Conservation (phyloP, 257 asterid genomes). For the Solanum microdontum region DNA sequence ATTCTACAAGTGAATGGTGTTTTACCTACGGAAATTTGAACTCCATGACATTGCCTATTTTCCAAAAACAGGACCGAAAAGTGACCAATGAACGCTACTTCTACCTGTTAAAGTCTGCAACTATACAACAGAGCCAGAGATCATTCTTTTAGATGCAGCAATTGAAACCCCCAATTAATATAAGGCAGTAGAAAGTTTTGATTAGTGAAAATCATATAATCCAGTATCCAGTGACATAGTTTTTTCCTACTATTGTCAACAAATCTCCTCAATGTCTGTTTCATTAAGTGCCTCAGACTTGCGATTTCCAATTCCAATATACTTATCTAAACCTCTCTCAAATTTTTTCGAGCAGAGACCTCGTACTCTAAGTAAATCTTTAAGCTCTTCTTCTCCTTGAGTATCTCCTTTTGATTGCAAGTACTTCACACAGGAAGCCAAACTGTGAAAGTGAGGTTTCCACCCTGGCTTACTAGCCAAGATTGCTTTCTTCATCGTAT, state of each 20-base stretch:
- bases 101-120: background rate
- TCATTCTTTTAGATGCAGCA: background rate
- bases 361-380: conserved; percentile 16
- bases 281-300: background rate
- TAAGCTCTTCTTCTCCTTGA: conserved; percentile 13
- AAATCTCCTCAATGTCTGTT: background rate
- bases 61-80: background rate
- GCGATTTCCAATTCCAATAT: conserved; percentile 1
- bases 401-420: conserved; percentile 27
- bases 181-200: background rate
- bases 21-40: background rate
- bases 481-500: conserved; percentile 17
- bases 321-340: conserved; percentile 10
- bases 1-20: background rate
- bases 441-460: conserved; percentile 12
- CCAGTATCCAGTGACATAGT: background rate
- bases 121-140: background rate
- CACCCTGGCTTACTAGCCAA: background rate
- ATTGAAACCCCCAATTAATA: background rate
- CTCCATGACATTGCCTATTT: background rate
- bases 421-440: conserved; percentile 33
- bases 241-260: background rate
- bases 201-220: background rate
- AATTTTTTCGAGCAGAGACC: conserved; percentile 9
- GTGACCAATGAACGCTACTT: background rate